Evolutionary conservation across 2,329 filamentous ascomycete species (phyloP), one percentile per base, ranked within the genome.

Genomic region (Volutella citrinella): DNA sequence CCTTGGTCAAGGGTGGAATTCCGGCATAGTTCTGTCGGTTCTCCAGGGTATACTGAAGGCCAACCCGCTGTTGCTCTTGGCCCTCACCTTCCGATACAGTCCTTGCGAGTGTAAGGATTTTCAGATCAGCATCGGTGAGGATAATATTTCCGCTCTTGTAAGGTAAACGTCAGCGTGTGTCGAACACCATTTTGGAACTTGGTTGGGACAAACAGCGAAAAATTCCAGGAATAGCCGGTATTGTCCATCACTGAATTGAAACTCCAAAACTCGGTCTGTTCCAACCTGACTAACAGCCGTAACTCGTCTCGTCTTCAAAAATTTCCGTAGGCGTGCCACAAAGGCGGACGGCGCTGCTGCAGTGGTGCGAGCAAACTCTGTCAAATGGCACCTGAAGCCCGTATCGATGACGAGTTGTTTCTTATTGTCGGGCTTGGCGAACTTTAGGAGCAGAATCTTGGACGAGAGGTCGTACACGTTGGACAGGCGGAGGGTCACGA

Each of bases 391-490:
- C 57, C 93, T 88, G 63, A 98, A 98, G 19, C 93, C 93, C 3
- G 87, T 93, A 60, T 98, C 93, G 52, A 98, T 80, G 32, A 98
- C 72, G 18, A 98, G 74, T 60, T 97, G 91, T 58, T 93, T 84
- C 63, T 90, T 89, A 48, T 83, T 77, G 55, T 91, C 83, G 26
- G 91, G 88, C 60, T 93, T 95, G 35, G 89, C 82, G 57, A 98
- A 93, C 59, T 96, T 97, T 63, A 98, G 77, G 17, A 97, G 81
- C 56, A 97, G 87, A 56, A 97, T 96, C 57, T 91, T 89, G 46
- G 89, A 89, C 43, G 88, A 95, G 40, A 98, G 79, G 61, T 98
- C 93, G 68, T 98, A 97, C 60, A 96, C 83, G 59, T 98, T 98
- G 43, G 87, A 80, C 31, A 97, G 77, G 45, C 93, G 86, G 43